Evolutionary conservation across 2,329 filamentous ascomycete genomes (phyloP).

Genomic region (Chaetoscypha palmicola): DNA sequence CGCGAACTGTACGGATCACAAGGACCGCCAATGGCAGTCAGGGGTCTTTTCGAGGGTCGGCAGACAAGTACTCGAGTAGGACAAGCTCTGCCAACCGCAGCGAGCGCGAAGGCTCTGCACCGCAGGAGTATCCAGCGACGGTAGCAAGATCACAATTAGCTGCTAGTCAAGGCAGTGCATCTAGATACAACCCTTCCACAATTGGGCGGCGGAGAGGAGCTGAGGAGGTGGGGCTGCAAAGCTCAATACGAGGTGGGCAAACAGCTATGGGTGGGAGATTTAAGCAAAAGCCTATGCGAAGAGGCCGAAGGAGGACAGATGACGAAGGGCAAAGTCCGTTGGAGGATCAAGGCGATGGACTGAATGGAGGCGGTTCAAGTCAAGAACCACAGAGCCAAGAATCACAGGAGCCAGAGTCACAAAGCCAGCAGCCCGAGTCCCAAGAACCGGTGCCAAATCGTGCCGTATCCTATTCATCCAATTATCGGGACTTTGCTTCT

Average conservation of each 20-base stretch:
- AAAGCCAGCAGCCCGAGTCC: slow-evolving; percentile 23
- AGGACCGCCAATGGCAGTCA: slow-evolving; percentile 22
- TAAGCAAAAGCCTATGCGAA: slow-evolving; percentile 69
- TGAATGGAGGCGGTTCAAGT: slow-evolving; percentile 27
- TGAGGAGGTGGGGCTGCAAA: slow-evolving; percentile 60
- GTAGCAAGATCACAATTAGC: slow-evolving; percentile 41
- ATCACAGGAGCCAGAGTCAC: slow-evolving; percentile 23
- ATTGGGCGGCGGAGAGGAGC: slow-evolving; percentile 45
- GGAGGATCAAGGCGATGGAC: slow-evolving; percentile 30
- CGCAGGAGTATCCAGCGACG: slow-evolving; percentile 37
- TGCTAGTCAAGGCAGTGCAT: slow-evolving; percentile 45
- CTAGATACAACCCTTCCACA: slow-evolving; percentile 43
- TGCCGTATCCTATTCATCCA: slow-evolving; percentile 29
- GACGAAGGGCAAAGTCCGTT: slow-evolving; percentile 37
- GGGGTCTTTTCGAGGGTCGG: slow-evolving; percentile 25
- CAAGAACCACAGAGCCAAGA: slow-evolving; percentile 27
- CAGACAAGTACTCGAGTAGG: slow-evolving; percentile 21
- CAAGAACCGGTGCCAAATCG: slow-evolving; percentile 28
- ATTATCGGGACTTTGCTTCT: slow-evolving; percentile 22
- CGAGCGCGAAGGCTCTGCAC: slow-evolving; percentile 19
- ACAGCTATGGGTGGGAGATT: slow-evolving; percentile 59
- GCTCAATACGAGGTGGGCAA: slow-evolving; percentile 73
- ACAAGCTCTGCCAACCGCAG: slow-evolving; percentile 20
- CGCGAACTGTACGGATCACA: slow-evolving; percentile 27
- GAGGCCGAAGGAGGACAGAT: slow-evolving; percentile 57